These are phyloP conservation scores for Gryganskiella cystojenkinii DNA, from an alignment of 192 early-diverging fungal species.

Conservation along the genomic window DNA sequence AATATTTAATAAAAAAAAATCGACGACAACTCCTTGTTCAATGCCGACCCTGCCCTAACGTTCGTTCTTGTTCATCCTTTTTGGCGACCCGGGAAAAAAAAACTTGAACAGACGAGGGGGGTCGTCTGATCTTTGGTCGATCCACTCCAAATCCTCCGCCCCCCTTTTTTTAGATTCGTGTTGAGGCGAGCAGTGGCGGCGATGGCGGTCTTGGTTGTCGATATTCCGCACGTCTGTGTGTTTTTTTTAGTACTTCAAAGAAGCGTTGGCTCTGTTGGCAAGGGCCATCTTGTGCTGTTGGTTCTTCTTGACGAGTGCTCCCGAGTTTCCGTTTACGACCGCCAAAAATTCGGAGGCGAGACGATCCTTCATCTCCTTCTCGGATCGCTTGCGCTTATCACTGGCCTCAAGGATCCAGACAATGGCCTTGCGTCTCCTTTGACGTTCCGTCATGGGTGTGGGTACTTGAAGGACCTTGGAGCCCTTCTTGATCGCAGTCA, in stretches of 20 bases:
- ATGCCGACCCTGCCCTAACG: no score
- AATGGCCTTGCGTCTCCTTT: constrained; percentile 80
- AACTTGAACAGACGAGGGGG: no score
- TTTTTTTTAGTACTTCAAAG: constrained; percentile 52
- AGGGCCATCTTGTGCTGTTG: constrained; percentile 85
- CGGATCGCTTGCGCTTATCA: constrained; percentile 59
- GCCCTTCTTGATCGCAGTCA: constrained; percentile 78
- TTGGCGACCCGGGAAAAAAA: no score
- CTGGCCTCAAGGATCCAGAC: constrained; percentile 89
- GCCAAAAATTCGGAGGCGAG: constrained; percentile 85
- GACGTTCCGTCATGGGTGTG: constrained; percentile 78
- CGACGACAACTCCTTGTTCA: no score
- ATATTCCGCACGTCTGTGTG: no score
- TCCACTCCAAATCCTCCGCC: no score
- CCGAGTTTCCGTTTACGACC: constrained; percentile 77
- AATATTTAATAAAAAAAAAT: no score
- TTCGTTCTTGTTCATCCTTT: no score
- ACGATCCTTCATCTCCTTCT: constrained; percentile 73
- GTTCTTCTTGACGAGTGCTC: constrained; percentile 78
- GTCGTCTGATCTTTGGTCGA: no score
- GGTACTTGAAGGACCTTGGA: constrained; percentile 87
- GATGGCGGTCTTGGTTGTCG: no score
- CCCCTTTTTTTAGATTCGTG: no score
- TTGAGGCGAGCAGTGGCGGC: no score
- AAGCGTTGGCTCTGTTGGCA: constrained; percentile 81